Evolutionary conservation across 345 rosid species (phyloP), one percentile per base, ranked within the genome.

Genomic region (Syzygium grande): DNA sequence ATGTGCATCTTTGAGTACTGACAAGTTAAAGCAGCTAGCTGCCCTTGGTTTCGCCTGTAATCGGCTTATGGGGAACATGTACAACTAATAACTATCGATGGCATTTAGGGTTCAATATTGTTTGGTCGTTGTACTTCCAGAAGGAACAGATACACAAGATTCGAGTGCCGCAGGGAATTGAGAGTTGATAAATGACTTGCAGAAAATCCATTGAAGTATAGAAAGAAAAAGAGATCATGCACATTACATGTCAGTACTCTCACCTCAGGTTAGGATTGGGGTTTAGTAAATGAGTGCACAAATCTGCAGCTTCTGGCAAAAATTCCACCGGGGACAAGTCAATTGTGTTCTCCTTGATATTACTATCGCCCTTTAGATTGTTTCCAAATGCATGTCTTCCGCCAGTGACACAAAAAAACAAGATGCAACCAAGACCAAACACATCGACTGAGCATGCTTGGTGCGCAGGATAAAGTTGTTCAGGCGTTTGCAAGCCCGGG

Each of bases 401-500:
- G 43, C 98, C 95, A 25, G 97, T 96, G 85, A 97, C 91, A 84
- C 94, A 94, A 92, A 93, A 97, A 88, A 93, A 97, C 80, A 97
- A 87, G 87, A 97, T 94, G 90, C 99, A 97, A 16, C 99, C 99
- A 89, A 97, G 92, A 88, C 98, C 94, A 90, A 94, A 97, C 90
- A 96, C 87, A 92, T 97, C 99, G 63, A 96, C 91, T 53, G 97
- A 96, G 84, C 98, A 96, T 63, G 99, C 96, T 92, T 97, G 99
- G 79, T 98, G 98, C 58, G 96, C 95, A 68, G 90, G 95, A 78
- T 90, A 93, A 88, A 96, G 99, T 87, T 95, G 98, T 89, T 97
- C 99, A 56, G 99, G 98, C 63, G 99, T 94, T 93, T 97, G 99
- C 99, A 98, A 97, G 61, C 99, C 99, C n/a, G 98, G 95, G 89